These are phyloP conservation scores for Penicillium brasilianum DNA, from an alignment of 2,329 filamentous ascomycete species.

Conservation along the genomic window DNA sequence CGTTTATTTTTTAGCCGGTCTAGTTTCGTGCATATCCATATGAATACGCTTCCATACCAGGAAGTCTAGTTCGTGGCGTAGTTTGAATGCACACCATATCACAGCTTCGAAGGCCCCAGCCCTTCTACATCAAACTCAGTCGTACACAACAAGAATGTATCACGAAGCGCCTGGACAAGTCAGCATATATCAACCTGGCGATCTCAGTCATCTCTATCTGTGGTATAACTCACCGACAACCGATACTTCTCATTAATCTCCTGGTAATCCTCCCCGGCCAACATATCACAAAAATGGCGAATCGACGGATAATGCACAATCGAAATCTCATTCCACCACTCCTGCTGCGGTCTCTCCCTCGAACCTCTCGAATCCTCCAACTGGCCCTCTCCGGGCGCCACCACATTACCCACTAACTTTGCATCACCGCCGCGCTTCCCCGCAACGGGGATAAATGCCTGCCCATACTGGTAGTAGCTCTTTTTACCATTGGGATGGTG, in stretches of 20 bases:
- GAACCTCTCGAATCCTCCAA: conserved; percentile 33
- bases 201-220: background rate
- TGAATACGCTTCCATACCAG: background rate
- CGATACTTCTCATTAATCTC: conserved; percentile 60
- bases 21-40: no score
- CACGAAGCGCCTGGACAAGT: conserved; percentile 48
- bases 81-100: background rate
- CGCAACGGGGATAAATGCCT: conserved; percentile 53
- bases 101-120: conserved; percentile 34
- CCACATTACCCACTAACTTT: conserved; percentile 66
- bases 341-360: conserved; percentile 30
- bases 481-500: conserved; percentile 54
- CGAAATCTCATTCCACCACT: conserved; percentile 67
- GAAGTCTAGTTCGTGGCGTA: background rate
- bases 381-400: conserved; percentile 33
- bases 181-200: conserved; percentile 6
- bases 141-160: conserved; percentile 61
- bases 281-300: conserved; percentile 66
- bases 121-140: conserved; percentile 54
- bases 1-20: background rate
- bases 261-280: conserved; percentile 63
- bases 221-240: conserved; percentile 44
- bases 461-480: conserved; percentile 63
- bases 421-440: conserved; percentile 60
- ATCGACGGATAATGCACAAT: conserved; percentile 69